phyloP scores from a whole-genome alignment of 148 eudicot species.

The Tetragonia tetragonoides region DNA sequence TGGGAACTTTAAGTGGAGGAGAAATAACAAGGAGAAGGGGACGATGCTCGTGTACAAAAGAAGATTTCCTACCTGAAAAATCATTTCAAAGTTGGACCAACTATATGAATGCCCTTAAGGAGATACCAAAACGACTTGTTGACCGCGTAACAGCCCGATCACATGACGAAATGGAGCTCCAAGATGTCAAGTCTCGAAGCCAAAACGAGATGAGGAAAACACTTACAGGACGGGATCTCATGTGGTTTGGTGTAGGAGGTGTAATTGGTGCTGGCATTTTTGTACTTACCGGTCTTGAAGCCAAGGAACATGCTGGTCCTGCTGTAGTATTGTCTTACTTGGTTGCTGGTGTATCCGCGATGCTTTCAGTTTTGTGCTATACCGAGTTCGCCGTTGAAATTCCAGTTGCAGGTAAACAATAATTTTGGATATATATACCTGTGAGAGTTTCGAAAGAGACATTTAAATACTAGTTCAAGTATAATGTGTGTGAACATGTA shows the following conservation, averaged over 20 bases:
- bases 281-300: slow-evolving; percentile 65
- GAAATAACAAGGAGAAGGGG: neutral
- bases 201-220: slow-evolving; percentile 51
- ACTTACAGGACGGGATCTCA: slow-evolving; percentile 59
- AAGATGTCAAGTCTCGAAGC: slow-evolving; percentile 35
- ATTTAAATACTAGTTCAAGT: neutral
- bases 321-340: slow-evolving; percentile 50
- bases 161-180: slow-evolving; percentile 31
- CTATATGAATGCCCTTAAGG: slow-evolving; percentile 33
- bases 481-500: too few relatives aligned
- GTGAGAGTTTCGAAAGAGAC: too few relatives aligned
- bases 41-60: slow-evolving; percentile 25
- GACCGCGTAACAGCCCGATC: slow-evolving; percentile 46
- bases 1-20: too few relatives aligned
- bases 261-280: slow-evolving; percentile 69
- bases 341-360: slow-evolving; percentile 51
- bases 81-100: slow-evolving; percentile 55
- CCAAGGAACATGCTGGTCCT: slow-evolving; percentile 37
- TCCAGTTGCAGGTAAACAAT: slow-evolving; percentile 51
- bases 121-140: slow-evolving; percentile 33
- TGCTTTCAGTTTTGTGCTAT: slow-evolving; percentile 62
- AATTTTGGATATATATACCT: neutral
- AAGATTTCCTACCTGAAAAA: slow-evolving; percentile 48
- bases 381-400: slow-evolving; percentile 62
- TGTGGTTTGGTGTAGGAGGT: slow-evolving; percentile 70